These are phyloP conservation scores for Trichodelitschia bisporula DNA, from an alignment of 495 filamentous ascomycete genomes.

Conservation along the genomic window DNA sequence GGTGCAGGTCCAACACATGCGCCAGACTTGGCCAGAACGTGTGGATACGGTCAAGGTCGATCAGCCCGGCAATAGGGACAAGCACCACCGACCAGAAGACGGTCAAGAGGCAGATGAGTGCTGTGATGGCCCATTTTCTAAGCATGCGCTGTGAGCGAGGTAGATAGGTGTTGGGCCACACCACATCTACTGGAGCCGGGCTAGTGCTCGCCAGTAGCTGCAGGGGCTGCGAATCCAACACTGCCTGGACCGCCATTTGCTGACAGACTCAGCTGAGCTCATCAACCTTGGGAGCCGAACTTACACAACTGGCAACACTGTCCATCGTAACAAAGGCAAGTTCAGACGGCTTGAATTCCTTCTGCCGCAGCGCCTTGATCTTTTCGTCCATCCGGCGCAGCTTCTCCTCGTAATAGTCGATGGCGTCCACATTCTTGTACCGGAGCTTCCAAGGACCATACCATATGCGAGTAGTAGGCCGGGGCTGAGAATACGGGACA, in stretches of 20 bases:
- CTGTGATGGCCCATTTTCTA: slow-evolving; percentile 58
- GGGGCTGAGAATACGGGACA: slow-evolving; percentile 19
- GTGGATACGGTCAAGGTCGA: slow-evolving; percentile 55
- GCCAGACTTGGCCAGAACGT: slow-evolving; percentile 48
- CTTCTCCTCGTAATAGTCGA: slow-evolving; percentile 79
- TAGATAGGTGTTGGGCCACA: slow-evolving; percentile 88
- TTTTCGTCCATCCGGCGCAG: slow-evolving; percentile 60
- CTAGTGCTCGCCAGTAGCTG: slow-evolving; percentile 65
- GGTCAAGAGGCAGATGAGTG: slow-evolving; percentile 54
- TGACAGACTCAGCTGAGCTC: slow-evolving; percentile 3
- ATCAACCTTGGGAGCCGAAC: slow-evolving; percentile 1
- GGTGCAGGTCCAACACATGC: slow-evolving; percentile 36
- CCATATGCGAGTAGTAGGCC: slow-evolving; percentile 53
- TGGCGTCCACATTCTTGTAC: slow-evolving; percentile 56
- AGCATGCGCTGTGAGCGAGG: slow-evolving; percentile 46
- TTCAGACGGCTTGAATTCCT: slow-evolving; percentile 52
- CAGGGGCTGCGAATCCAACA: slow-evolving; percentile 69
- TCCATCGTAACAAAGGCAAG: slow-evolving; percentile 94
- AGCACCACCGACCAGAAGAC: slow-evolving; percentile 79
- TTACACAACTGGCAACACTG: slow-evolving; percentile 52
- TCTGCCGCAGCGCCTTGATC: slow-evolving; percentile 42
- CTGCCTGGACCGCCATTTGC: slow-evolving; percentile 87
- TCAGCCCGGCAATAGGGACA: slow-evolving; percentile 47
- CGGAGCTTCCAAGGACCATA: slow-evolving; percentile 55
- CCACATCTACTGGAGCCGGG: slow-evolving; percentile 66